phyloP scores from a whole-genome alignment of 2,329 filamentous ascomycete genomes.

The Metarhizium humberi region DNA sequence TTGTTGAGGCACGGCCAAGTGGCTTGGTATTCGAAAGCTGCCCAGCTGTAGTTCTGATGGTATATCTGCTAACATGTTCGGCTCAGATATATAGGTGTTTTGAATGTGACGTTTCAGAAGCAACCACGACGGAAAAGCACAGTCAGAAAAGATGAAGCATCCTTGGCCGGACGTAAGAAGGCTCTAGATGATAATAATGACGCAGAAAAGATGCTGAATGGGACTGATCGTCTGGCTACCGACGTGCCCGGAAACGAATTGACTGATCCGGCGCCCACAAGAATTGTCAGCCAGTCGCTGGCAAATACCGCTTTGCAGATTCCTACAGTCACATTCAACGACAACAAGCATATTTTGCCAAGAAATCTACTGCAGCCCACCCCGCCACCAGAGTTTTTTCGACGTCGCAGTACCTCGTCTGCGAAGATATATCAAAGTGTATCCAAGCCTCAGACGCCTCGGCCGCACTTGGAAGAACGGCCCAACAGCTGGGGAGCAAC shows the following conservation, averaged over 20 bases:
- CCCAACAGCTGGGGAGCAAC: slow-evolving; percentile 80
- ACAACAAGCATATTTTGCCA: slow-evolving; percentile 89
- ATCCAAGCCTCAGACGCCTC: slow-evolving; percentile 8
- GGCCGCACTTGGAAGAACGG: slow-evolving; percentile 41
- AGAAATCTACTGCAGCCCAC: slow-evolving; percentile 67
- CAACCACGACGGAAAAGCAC: slow-evolving; percentile 57
- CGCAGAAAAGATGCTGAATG: slow-evolving; percentile 1
- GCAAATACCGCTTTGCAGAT: slow-evolving; percentile 55
- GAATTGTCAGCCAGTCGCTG: slow-evolving; percentile 66
- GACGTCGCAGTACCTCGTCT: slow-evolving; percentile 24
- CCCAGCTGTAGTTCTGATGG: not conserved
- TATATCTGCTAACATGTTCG: not conserved
- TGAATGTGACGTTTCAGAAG: slow-evolving; percentile 94
- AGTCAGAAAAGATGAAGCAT: slow-evolving; percentile 38
- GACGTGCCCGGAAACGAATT: slow-evolving; percentile 10
- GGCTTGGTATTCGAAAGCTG: not conserved
- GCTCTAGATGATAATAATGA: slow-evolving; percentile 18
- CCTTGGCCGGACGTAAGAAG: slow-evolving; percentile 26
- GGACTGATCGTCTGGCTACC: not conserved
- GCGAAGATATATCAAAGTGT: slow-evolving; percentile 12
- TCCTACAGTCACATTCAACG: slow-evolving; percentile 86
- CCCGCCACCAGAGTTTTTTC: slow-evolving; percentile 21
- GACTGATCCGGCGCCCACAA: slow-evolving; percentile 11
- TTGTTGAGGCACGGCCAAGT: not conserved
- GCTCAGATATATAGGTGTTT: slow-evolving; percentile 82